These are phyloP conservation scores for Rhizodiscina lignyota DNA, from an alignment of 495 filamentous ascomycete species.

Conservation along the genomic window DNA sequence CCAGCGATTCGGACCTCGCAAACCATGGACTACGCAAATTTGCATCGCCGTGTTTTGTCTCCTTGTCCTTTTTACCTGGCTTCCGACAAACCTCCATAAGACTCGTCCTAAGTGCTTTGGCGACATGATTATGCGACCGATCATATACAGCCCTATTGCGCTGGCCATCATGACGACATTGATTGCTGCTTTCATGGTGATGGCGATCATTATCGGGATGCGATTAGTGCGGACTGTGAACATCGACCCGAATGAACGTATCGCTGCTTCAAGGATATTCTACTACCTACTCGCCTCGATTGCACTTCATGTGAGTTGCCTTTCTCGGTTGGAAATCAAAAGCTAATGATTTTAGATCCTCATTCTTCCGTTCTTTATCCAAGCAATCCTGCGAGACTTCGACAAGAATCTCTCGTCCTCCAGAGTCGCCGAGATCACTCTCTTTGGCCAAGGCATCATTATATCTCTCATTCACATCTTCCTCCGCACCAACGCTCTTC, in stretches of 20 bases:
- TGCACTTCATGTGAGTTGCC: constrained; percentile 10
- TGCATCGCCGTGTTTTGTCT: constrained; percentile 8
- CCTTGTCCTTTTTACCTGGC: constrained; percentile 10
- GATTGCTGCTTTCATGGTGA: constrained; percentile 6
- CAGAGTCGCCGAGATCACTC: constrained; percentile 12
- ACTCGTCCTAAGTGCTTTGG: constrained; percentile 12
- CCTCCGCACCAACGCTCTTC: constrained; percentile 13
- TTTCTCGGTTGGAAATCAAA: neutral
- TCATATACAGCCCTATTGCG: constrained; percentile 10
- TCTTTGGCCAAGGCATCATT: constrained; percentile 10
- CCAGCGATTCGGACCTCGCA: constrained; percentile 12
- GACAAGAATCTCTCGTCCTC: constrained; percentile 8
- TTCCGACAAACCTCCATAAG: constrained; percentile 10
- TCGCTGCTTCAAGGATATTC: constrained; percentile 16
- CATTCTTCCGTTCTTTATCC: constrained; percentile 14
- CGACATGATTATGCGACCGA: constrained; percentile 10
- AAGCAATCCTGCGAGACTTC: constrained; percentile 9
- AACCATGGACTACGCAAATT: constrained; percentile 11
- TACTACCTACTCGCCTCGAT: constrained; percentile 11
- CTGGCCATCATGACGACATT: constrained; percentile 8
- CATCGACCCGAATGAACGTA: constrained; percentile 15
- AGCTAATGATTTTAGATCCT: constrained; percentile 7
- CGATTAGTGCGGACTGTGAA: constrained; percentile 11
- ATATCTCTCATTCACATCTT: constrained; percentile 15
- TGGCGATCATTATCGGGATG: constrained; percentile 12